These are phyloP conservation scores for Tilletia setariae DNA, from an alignment of 1,284 basidiomycete species.

Conservation along the genomic window DNA sequence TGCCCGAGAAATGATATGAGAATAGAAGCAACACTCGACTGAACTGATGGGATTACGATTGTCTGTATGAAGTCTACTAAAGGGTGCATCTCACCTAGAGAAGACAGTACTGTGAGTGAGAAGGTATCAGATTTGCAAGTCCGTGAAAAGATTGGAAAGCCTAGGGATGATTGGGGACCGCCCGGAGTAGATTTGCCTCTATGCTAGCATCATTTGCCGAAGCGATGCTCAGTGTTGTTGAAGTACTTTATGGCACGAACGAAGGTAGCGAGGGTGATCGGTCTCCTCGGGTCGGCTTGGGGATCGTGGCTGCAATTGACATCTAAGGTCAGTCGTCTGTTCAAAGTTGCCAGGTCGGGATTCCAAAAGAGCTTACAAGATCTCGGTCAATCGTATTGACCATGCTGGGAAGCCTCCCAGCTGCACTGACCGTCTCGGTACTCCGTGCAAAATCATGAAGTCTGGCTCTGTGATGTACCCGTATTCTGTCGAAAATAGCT, in stretches of 20 bases:
- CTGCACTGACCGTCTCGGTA: constrained; percentile 1
- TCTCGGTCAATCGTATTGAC: constrained; percentile 1
- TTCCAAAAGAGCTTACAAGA: neutral
- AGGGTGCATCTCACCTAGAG: no score
- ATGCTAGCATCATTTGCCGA: neutral
- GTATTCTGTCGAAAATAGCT: neutral
- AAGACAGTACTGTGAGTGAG: neutral
- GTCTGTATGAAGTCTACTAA: no score
- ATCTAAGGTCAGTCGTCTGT: neutral
- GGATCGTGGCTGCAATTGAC: neutral
- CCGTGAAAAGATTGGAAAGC: neutral
- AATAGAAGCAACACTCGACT: no score
- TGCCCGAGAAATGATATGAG: no score
- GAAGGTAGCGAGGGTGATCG: constrained; percentile 4
- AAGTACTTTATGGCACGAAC: constrained; percentile 10
- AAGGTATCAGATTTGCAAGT: neutral
- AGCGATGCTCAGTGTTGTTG: constrained; percentile 4
- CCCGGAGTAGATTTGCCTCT: neutral
- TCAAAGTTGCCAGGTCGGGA: neutral
- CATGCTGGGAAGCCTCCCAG: constrained; percentile 8
- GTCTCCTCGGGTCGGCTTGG: neutral
- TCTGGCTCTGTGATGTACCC: neutral
- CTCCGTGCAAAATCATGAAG: constrained; percentile 7
- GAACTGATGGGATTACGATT: no score
- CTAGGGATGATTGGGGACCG: neutral